Evolutionary conservation across 345 rosid species (phyloP), one percentile per base, ranked within the genome.

Genomic region (Syzygium aqueum): DNA sequence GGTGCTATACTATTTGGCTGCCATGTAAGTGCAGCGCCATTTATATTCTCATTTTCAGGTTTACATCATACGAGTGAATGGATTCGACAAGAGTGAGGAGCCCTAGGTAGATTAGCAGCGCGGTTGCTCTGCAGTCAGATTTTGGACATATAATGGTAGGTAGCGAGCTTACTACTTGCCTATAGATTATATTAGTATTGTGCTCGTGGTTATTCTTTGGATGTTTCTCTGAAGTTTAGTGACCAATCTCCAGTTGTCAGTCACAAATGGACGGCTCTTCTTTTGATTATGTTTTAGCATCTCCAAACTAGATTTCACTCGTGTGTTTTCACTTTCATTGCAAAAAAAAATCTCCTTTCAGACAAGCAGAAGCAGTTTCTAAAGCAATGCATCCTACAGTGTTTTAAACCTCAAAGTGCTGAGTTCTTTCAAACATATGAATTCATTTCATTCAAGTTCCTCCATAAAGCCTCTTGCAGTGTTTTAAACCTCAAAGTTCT

Each of bases 51-150:
- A 37, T 73, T 89, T 57, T 30, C 91, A 92, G 94, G 93, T 93
- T 7, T 89, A 91, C 86, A 90, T 91, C 46, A 73, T 90, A 83
- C 89, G 95, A 89, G 93, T 65, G 87, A 87, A 89, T 27, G 91
- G 88, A 77, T 86, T 88, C 53, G 89, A 87, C 85, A 30, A 86
- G 67, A 85, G 82, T 40, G 61, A 87, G 49, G 23, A 57, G 77
- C 84, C 80, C 50, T 84, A 43, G 85, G 84, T 25, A 57, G 33
- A 61, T 28, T 43, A 30, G 86, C 7, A 53, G 37, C 82, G 22
- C 21, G 63, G n/a, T 53, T 22, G 49, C 49, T 33, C 46, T 73
- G 80, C 80, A 33, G 46, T 73, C 82, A 19, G 27, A 37, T 73
- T 73, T 37, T 73, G 49, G 73, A 61, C 27, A 33, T 73, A 73